Evolutionary conservation across 331 rosid species (phyloP).

Genomic region (Quercus tomentella): DNA sequence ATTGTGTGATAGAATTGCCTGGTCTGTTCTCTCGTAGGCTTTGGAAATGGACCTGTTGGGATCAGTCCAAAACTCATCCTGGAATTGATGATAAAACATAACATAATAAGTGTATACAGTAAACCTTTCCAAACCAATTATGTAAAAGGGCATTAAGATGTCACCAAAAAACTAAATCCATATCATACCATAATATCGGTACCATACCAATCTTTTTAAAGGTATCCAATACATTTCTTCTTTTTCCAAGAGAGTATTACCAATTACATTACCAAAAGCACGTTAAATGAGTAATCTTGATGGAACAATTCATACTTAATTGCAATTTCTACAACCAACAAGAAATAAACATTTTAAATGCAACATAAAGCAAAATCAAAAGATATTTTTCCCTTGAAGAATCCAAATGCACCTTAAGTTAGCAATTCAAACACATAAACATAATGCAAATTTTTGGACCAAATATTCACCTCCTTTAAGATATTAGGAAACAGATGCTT

Average conservation of each 20-base stretch:
- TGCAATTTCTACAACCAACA: neutral
- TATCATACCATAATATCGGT: neutral
- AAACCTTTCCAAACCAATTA: constrained; percentile 3
- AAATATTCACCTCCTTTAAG: constrained; percentile 70
- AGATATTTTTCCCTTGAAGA: neutral
- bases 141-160: constrained; percentile 1
- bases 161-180: neutral
- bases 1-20: constrained; percentile 74
- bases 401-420: constrained; percentile 13
- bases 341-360: neutral
- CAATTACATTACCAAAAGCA: neutral
- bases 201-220: neutral
- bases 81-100: constrained; percentile 16
- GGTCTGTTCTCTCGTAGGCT: constrained; percentile 76
- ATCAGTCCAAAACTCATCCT: constrained; percentile 88
- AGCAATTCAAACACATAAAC: neutral
- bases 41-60: constrained; percentile 57
- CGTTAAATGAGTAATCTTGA: neutral
- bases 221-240: neutral
- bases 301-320: neutral
- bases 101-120: constrained; percentile 10
- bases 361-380: neutral
- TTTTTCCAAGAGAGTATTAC: neutral
- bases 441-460: constrained; percentile 10
- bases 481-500: constrained; percentile 73